Conservation (phyloP, 306 rosid genomes). For the Rubus idaeus region DNA sequence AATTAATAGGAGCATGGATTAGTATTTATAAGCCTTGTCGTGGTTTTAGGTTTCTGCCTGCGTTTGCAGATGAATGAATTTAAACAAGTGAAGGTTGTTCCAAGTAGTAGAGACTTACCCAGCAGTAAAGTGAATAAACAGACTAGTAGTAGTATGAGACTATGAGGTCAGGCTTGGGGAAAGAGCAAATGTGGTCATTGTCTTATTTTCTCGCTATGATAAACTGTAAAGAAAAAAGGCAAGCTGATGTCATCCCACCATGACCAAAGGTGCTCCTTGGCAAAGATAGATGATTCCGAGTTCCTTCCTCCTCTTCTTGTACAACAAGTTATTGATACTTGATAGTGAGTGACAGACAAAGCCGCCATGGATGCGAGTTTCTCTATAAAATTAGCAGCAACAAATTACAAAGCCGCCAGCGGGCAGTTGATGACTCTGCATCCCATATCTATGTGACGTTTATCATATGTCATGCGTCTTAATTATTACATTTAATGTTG, state of each 20-base stretch:
- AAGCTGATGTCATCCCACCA: conserved; percentile 17
- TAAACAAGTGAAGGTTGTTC: background rate
- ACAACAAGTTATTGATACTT: no score
- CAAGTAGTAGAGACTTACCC: background rate
- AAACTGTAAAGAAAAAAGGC: conserved; percentile 6
- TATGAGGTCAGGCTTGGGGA: background rate
- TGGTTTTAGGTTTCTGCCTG: background rate
- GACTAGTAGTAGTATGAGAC: background rate
- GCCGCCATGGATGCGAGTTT: no score
- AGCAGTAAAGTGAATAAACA: background rate
- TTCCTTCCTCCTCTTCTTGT: no score
- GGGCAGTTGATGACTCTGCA: no score
- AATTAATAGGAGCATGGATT: no score
- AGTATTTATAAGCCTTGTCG: background rate
- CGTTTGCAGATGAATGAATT: background rate
- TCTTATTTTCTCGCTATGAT: background rate
- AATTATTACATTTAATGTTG: no score
- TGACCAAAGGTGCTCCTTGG: background rate
- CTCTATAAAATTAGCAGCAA: no score
- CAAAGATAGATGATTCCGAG: no score
- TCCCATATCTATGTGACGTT: no score
- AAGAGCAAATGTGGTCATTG: background rate
- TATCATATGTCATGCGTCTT: no score
- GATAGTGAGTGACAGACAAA: no score
- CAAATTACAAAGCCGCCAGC: no score